phyloP scores from a whole-genome alignment of 306 rosid genomes.

The Inga laurina region DNA sequence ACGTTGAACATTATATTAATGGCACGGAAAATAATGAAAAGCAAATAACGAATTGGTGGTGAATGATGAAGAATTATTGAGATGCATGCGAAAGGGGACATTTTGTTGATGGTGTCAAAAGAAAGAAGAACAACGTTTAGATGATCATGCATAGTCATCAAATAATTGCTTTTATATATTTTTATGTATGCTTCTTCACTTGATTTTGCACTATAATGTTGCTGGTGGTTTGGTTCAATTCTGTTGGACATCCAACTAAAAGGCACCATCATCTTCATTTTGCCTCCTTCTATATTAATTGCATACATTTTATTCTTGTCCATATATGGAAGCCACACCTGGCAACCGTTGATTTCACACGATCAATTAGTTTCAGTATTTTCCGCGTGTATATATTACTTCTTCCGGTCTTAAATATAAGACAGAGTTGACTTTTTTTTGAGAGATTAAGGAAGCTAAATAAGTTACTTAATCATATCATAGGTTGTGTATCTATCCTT shows the following conservation, averaged over 20 bases:
- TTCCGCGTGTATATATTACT: background rate
- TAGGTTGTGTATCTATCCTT: too few species aligned
- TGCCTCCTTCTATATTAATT: too few species aligned
- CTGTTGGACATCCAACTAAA: background rate
- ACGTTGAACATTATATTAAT: background rate
- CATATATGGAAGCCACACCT: too few species aligned
- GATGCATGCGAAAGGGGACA: constrained; percentile 13
- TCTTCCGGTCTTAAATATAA: too few species aligned
- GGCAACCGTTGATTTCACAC: too few species aligned
- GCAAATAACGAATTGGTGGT: background rate
- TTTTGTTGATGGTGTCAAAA: constrained; percentile 16
- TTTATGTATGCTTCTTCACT: background rate
- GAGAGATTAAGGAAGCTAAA: too few species aligned
- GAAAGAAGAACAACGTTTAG: constrained; percentile 24
- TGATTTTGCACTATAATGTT: constrained; percentile 22
- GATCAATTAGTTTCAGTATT: background rate
- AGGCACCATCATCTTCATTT: constrained; percentile 34
- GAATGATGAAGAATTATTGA: constrained; percentile 8
- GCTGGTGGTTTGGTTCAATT: constrained; percentile 27
- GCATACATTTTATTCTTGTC: too few species aligned
- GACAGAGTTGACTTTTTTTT: too few species aligned
- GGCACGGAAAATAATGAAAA: background rate
- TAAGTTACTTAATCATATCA: too few species aligned
- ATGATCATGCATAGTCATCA: background rate
- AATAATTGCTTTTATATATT: background rate